phyloP scores from a whole-genome alignment of 2,329 filamentous ascomycete species.

The Corniculantispora saksenae region DNA sequence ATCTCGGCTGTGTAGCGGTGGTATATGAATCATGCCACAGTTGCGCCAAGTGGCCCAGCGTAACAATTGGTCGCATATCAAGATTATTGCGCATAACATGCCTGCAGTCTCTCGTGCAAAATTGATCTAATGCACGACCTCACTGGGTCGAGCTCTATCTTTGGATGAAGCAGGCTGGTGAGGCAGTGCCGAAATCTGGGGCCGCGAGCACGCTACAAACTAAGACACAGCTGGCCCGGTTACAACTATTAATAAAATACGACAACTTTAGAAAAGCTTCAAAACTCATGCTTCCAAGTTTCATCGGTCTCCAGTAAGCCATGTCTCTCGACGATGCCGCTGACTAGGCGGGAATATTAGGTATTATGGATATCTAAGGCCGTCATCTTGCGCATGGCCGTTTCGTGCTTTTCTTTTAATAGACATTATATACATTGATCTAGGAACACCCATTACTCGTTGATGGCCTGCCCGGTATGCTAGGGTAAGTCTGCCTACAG shows the following conservation, averaged over 20 bases:
- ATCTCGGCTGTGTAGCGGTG: too few relatives aligned
- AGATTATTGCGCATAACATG: not conserved
- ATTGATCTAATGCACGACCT: not conserved
- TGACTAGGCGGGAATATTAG: not conserved
- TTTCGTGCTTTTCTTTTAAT: not conserved
- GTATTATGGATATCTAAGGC: not conserved
- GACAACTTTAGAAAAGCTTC: not conserved
- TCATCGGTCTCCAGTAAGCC: not conserved
- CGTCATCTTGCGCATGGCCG: not conserved
- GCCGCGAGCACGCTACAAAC: too few relatives aligned
- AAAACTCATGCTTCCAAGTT: not conserved
- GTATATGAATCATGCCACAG: too few relatives aligned
- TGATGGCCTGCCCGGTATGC: not conserved
- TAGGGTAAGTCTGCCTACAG: not conserved
- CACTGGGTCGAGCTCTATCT: conserved; percentile 9
- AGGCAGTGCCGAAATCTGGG: conserved; percentile 6
- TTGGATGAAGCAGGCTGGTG: not conserved
- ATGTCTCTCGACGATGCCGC: not conserved
- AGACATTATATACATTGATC: not conserved
- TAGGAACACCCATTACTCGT: not conserved
- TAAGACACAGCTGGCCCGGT: too few relatives aligned
- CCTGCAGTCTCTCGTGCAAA: not conserved
- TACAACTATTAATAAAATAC: conserved; percentile 3
- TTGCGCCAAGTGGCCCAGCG: too few relatives aligned
- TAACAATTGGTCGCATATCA: too few relatives aligned